Base-by-base conservation (phyloP, 176 grass and related monocot genomes). In the Pharus latifolius region DNA sequence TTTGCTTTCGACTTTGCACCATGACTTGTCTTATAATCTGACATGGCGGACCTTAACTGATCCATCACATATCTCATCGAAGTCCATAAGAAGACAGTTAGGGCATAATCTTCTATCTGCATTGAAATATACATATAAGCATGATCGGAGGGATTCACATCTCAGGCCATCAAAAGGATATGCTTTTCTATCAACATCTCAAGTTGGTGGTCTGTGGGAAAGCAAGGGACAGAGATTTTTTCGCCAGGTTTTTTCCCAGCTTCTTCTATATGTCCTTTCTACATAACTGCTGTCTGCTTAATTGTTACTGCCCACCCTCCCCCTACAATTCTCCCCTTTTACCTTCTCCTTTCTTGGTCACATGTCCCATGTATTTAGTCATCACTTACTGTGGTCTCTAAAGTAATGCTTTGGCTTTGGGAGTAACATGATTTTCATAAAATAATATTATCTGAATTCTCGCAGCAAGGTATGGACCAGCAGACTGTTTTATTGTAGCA, bases 141-240 rank as follows among this genome's bases (percentile, higher is more conserved):
- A 94, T 64, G 95, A 99, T 44, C 12, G 64, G 59, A 93, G 95
- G 68, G 87, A 99, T 88, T 99, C 95, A 49, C 23, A 68, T 69
- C 31, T 91, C 17, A 99, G 95, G 74, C 95, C 95, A 67, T 94
- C 78, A 49, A 65, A 65, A 75, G 95, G 95, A 60, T 99, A 94
- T 65, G 90, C 95, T 12, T 94, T 99, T 65, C 58, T 79, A 9
- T 99, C 95, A 52, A 73, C 75, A 74, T 86, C 90, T 86, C 95
- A 94, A 80, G 51, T 99, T 67, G 90, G 81, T 40, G 91, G 91
- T 76, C 77, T 99, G 57, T 75, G 82, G 52, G 87, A 87, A 44
- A 86, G 29, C 75, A 94, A 76, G 51, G 83, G 82, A 6, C 60
- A 87, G 57, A 85, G 77, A 66, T 88, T 88, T 91, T 82, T 91